A percentile compares a stretch with the other conserved stretches of the same genome.
Conservation (phyloP, 768 basidiomycete species). For the Mrakia hoshinonis region DNA sequence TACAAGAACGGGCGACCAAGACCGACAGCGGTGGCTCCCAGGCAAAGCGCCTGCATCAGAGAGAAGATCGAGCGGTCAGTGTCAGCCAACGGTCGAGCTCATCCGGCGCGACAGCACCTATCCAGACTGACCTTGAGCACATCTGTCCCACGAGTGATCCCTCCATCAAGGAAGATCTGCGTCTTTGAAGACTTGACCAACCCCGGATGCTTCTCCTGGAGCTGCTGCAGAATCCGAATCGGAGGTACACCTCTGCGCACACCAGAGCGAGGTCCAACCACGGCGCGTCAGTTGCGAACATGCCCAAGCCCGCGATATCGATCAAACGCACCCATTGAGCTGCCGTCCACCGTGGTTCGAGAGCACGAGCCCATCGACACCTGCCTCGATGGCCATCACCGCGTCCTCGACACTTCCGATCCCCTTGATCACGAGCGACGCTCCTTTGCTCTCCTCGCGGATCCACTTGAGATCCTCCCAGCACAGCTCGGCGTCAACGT, state of each 20-base stretch:
- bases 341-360: conserved; percentile 40
- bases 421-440: conserved; percentile 43
- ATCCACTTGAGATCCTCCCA: conserved; percentile 42
- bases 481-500: conserved; percentile 34
- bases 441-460: conserved; percentile 33
- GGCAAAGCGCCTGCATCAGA: conserved; percentile 33
- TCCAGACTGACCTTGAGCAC: conserved; percentile 33
- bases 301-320: no score
- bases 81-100: not conserved
- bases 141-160: conserved; percentile 48
- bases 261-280: not conserved
- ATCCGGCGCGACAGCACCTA: not conserved
- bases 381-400: conserved; percentile 41
- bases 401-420: conserved; percentile 40
- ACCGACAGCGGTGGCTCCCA: conserved; percentile 39
- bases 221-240: conserved; percentile 1
- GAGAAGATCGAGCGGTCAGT: not conserved
- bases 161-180: conserved; percentile 41
- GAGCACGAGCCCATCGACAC: conserved; percentile 44
- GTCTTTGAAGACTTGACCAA: conserved; percentile 11
- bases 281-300: not conserved
- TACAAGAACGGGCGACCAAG: conserved; percentile 61
- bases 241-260: conserved; percentile 2
- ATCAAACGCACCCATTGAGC: not conserved
- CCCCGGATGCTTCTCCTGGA: not conserved